Base-by-base conservation (phyloP, 768 basidiomycete genomes). In the Grammothele lineata region DNA sequence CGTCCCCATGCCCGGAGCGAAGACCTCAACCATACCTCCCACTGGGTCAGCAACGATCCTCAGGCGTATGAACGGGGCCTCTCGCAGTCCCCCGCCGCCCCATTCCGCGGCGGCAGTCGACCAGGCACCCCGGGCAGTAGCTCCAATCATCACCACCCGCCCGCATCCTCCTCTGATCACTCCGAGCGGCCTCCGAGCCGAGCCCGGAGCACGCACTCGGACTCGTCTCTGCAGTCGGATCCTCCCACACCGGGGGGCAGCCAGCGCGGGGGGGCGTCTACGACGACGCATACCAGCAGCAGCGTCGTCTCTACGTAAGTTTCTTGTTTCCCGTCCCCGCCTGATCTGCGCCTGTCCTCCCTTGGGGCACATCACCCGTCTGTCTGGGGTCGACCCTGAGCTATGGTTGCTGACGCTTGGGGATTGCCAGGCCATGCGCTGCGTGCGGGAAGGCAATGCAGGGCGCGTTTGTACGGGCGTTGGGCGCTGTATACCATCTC, bases 381-480 rank as follows among this genome's bases (percentile, higher is more conserved):
- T 21, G 45, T 42, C 27, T 30, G 27, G 27, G 27, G 27, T 7
- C 14, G 27, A 7, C 43, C 24, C 37, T 27, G 23, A 5, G 26
- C 25, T 40, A 19, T 18, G 37, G 24, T 34, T 32, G n/a, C n/a
- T n/a, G n/a, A n/a, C n/a, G n/a, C n/a, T n/a, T n/a, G n/a, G n/a
- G 55, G 50, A 51, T 48, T 56, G 26, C 32, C 14, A 88, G 87
- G 57, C 73, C 77, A 66, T 91, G 88, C 60, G 80, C 83, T 21
- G 79, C 88, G 11, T 90, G 88, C 59, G 83, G 81, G 33, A 83
- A 84, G 61, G 68, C 81, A 32, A 88, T 97, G 81, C 86, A 92
- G 51, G 95, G 96, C 11, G 92, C 94, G 38, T 98, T 97, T 67
- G 96, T 99, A 27, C 80, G 96, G 48, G 96, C 96, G 0, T 73